phyloP scores from a whole-genome alignment of 2,329 filamentous ascomycete species.

The Tothia fuscella region DNA sequence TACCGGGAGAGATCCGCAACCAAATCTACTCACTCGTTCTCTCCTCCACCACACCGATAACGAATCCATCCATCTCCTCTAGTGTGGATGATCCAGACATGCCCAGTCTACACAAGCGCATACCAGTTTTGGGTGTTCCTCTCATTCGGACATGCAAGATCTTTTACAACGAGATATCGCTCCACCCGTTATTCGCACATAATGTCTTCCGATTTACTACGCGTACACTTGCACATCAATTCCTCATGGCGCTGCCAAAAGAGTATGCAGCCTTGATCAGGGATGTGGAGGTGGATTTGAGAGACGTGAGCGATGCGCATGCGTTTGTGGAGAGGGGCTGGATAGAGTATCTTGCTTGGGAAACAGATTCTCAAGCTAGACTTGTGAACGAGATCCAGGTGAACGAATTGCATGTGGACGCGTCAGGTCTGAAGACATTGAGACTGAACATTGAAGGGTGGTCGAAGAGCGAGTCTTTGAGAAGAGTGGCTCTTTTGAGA shows the following conservation, averaged over 20 bases:
- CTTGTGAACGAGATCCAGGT: slow-evolving; percentile 15
- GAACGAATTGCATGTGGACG: slow-evolving; percentile 18
- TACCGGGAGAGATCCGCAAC: slow-evolving; percentile 15
- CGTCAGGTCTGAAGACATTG: slow-evolving; percentile 21
- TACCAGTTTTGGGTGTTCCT: slow-evolving; percentile 11
- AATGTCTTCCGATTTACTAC: slow-evolving; percentile 28
- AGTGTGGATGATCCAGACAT: too few relatives aligned
- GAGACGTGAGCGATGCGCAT: slow-evolving; percentile 16
- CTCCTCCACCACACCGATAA: slow-evolving; percentile 10
- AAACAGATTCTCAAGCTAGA: slow-evolving; percentile 6
- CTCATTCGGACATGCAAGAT: slow-evolving; percentile 26
- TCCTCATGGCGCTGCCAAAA: slow-evolving; percentile 19
- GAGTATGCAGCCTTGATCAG: slow-evolving; percentile 17
- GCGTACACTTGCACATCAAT: slow-evolving; percentile 19
- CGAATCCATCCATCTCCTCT: slow-evolving; percentile 10
- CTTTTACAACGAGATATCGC: slow-evolving; percentile 22
- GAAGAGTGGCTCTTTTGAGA: slow-evolving; percentile 20
- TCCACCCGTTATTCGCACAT: slow-evolving; percentile 20
- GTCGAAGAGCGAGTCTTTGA: slow-evolving; percentile 20
- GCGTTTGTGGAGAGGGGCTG: slow-evolving; percentile 19
- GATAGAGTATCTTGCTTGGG: slow-evolving; percentile 24
- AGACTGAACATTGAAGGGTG: slow-evolving; percentile 25
- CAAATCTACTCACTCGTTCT: slow-evolving; percentile 13
- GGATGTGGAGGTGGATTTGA: slow-evolving; percentile 26
- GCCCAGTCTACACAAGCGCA: slow-evolving; percentile 7